phyloP scores from a whole-genome alignment of 2,329 filamentous ascomycete genomes.

The Phialemonium atrogriseum region DNA sequence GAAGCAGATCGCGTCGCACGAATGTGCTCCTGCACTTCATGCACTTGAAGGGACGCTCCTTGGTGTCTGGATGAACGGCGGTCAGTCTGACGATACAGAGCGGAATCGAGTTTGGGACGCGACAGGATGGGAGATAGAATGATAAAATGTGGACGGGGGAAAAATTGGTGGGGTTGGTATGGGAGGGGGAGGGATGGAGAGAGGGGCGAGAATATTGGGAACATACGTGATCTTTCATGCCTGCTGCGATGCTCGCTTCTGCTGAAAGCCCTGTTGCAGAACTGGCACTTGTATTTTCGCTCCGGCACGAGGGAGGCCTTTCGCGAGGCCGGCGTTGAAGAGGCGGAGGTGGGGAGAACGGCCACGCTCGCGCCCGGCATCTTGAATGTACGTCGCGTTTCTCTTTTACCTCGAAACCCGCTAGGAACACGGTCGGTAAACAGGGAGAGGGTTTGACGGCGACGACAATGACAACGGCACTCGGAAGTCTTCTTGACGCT shows the following conservation, averaged over 20 bases:
- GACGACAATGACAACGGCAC: conserved; percentile 22
- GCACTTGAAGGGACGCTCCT: conserved; percentile 98
- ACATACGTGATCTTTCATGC: conserved; percentile 97
- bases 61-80: conserved; percentile 64
- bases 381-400: conserved; percentile 30
- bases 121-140: too few relatives aligned
- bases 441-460: conserved; percentile 13
- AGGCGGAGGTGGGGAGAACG: conserved; percentile 52
- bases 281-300: conserved; percentile 99
- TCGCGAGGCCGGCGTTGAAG: conserved; percentile 63
- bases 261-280: conserved; percentile 95
- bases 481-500: conserved; percentile 20
- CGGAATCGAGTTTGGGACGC: too few relatives aligned
- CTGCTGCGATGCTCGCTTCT: conserved; percentile 93
- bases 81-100: too few relatives aligned
- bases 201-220: conserved; percentile 3
- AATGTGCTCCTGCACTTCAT: conserved; percentile 98
- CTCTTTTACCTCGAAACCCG: neutral
- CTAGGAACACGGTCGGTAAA: conserved; percentile 6
- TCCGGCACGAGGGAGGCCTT: conserved; percentile 75
- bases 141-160: conserved; percentile 9
- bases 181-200: conserved; percentile 9
- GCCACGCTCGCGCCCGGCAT: conserved; percentile 68
- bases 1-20: conserved; percentile 89
- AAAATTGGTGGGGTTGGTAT: conserved; percentile 8